Base-by-base conservation (phyloP, 2,329 filamentous ascomycete species). In the Aurifilum marmelostoma region DNA sequence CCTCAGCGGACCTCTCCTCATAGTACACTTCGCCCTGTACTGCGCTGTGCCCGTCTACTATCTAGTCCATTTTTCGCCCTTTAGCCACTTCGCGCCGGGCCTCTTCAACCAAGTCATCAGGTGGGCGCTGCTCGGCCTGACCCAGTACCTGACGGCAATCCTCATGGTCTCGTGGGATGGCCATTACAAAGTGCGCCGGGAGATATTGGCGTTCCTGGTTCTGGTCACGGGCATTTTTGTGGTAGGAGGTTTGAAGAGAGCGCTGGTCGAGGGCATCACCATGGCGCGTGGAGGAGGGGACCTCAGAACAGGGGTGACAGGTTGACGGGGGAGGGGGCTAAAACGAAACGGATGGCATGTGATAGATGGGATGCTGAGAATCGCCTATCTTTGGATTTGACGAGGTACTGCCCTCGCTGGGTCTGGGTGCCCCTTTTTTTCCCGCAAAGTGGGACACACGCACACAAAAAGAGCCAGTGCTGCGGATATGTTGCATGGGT, bases 1-100 rank as follows among this genome's bases (percentile, higher is more conserved):
- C n/a, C 63, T 59, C 43, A 50, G 60, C 29, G 52, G 54, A 2
- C 69, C 69, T 1, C 65, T 71, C 37, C 47, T 71, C 41, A 59
- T 56, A 39, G n/a, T 69, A 34, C 67, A 67, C 47, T 69, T 64
- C 29, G 69, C 67, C n/a, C 29, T 71, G 9, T 71, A 71, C 60
- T 65, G 69, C 39, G 67, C 56, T 2, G 47, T 69, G 7, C 69
- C 69, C 0, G 59, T 69, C 32, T 66, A 67, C 67, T 71, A 69
- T 56, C 64, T 71, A 59, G 60, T 69, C 7, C 60, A 67, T 39
- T 69, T 56, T n/a, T 71, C 69, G 24, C 69, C 69, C 12, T 71
- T 71, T 50, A 68, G 69, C 34, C 29, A 64, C n/a, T 59, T 59
- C 32, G 62, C 14, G 43, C 18, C 41, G 7, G 69, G 67, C 16